Evolutionary conservation across 129 eudicot genomes (phyloP).

Genomic region (Flaveria trinervia): DNA sequence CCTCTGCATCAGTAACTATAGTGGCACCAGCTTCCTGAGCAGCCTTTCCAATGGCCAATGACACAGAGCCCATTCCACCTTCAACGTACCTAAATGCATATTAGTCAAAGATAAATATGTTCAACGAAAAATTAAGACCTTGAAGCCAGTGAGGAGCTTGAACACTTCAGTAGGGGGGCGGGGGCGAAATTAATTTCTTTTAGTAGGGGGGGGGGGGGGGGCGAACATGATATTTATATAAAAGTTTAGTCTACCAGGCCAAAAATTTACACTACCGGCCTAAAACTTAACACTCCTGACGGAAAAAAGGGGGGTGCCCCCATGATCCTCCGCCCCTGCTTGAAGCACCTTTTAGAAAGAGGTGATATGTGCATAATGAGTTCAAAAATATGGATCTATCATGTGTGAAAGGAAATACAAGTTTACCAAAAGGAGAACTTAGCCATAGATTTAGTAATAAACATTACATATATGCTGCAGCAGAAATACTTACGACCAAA

Average conservation of each 20-base stretch:
- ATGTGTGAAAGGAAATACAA: slow-evolving; percentile 4
- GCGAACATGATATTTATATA: too few species aligned
- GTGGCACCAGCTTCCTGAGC: slow-evolving; percentile 98
- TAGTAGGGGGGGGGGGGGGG: too few species aligned
- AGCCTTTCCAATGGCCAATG: slow-evolving; percentile 76
- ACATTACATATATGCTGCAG: slow-evolving; percentile 11
- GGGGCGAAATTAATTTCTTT: too few species aligned
- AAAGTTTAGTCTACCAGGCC: too few species aligned
- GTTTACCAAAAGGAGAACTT: slow-evolving; percentile 13
- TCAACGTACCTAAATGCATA: slow-evolving; percentile 75
- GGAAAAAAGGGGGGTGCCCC: too few species aligned
- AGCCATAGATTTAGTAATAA: slow-evolving; percentile 7
- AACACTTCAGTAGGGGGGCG: too few species aligned
- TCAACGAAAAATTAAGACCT: neutral
- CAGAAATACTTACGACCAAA: slow-evolving; percentile 93
- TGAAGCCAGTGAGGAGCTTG: neutral
- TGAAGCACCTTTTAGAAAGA: neutral
- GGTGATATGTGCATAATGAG: neutral
- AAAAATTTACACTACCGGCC: too few species aligned
- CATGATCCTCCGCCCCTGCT: neutral
- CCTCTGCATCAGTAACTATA: slow-evolving; percentile 79
- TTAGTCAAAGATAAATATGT: slow-evolving; percentile 14
- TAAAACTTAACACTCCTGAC: too few species aligned
- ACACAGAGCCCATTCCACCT: slow-evolving; percentile 99
- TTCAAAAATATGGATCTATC: slow-evolving; percentile 3